Base-by-base conservation (phyloP, 306 rosid species). In the Quercus cerris region DNA sequence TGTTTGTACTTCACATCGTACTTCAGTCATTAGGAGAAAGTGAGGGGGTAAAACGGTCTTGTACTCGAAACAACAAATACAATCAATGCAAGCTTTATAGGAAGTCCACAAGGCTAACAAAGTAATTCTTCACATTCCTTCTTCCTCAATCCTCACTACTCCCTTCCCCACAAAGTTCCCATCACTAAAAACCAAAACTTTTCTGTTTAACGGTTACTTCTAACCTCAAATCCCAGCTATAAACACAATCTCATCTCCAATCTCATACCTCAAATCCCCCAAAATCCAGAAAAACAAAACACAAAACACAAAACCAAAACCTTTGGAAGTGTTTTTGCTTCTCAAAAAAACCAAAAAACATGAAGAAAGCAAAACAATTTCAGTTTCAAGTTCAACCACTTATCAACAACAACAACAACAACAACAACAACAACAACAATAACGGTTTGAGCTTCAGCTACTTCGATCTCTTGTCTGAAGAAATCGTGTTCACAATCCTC, bases 401-500 rank as follows among this genome's bases (percentile, higher is more conserved):
- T 41, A 31, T 28, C 71, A 11, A 49, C 54, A 49, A 12, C 23
- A 23, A 23, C 23, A 23, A 23, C 23, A 23, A 12, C 23, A 23
- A 23, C 23, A 23, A 23, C 23, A 23, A 10, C 70, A 28, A 63
- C 70, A 10, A 49, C 54, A 49, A 49, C 71, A 31, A 64, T 20
- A 11, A 12, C 27, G 33, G 44, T 14, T 19, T 27, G 6, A 19
- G 12, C 15, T 30, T 15, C 7, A 83, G 85, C 83, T 81, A 84
- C 11, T 91, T 93, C 73, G 90, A 90, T 70, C 56, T 82, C 63
- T 84, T 95, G 5, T 85, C 96, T 0, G 97, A 95, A n/a, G 99
- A 95, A 75, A 86, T 93, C 76, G 55, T 91, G 1, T 91, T 93
- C 81, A 38, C 52, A 10, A 83, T 95, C 86, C 93, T 95, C 3